A percentile compares a stretch with the other conserved stretches of the same genome.
phyloP scores from a whole-genome alignment of 805 yeast species.

The Candida sakaeoensis region DNA sequence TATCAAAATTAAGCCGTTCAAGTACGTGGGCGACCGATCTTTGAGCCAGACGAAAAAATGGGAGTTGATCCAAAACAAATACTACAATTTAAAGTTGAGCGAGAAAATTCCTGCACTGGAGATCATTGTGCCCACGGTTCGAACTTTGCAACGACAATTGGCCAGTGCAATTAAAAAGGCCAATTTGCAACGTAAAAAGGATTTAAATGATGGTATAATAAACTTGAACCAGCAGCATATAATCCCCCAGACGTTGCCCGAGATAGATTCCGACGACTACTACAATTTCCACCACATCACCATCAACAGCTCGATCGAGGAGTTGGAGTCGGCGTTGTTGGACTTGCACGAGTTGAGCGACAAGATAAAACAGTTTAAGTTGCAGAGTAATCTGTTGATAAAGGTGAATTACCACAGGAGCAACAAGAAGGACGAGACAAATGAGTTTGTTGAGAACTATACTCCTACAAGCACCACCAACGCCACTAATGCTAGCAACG shows the following conservation, averaged over 20 bases:
- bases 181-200: conserved; percentile 8
- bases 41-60: conserved; percentile 33
- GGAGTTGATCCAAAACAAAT: conserved; percentile 28
- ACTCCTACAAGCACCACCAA: neutral
- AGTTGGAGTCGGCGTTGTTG: conserved; percentile 25
- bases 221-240: conserved; percentile 4
- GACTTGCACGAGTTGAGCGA: conserved; percentile 31
- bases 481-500: too few species aligned
- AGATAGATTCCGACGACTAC: conserved; percentile 11
- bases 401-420: conserved; percentile 5
- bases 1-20: conserved; percentile 30
- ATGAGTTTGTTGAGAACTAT: neutral
- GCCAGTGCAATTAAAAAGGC: conserved; percentile 31
- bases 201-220: conserved; percentile 10
- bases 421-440: neutral
- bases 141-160: conserved; percentile 35
- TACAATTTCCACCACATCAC: conserved; percentile 14
- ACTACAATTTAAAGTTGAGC: conserved; percentile 16
- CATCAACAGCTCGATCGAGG: conserved; percentile 19
- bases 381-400: conserved; percentile 6
- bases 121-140: conserved; percentile 28
- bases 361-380: conserved; percentile 24
- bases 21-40: conserved; percentile 32
- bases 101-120: conserved; percentile 3
- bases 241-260: conserved; percentile 10